Percentiles rank a stretch among this genome's conserved stretches.
phyloP scores from a whole-genome alignment of 371 early-diverging fungal genomes.

The Zychaea mexicana region DNA sequence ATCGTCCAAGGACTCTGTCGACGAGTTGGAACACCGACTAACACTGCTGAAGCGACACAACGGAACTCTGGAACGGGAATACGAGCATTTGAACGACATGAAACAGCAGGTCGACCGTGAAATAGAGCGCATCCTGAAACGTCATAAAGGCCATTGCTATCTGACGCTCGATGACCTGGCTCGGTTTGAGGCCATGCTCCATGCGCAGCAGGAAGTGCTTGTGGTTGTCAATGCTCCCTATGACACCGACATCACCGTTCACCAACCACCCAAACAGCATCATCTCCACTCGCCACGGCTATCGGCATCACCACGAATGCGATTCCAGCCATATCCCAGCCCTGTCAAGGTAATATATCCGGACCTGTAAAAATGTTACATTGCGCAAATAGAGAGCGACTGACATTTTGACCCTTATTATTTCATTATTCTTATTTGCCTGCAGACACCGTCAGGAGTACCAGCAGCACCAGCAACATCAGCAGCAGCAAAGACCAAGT shows the following conservation, averaged over 20 bases:
- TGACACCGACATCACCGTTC: slow-evolving; percentile 37
- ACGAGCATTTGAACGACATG: slow-evolving; percentile 20
- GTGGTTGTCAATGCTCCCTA: slow-evolving; percentile 42
- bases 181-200: slow-evolving; percentile 28
- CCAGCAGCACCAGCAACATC: no score
- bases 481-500: slow-evolving; percentile 19
- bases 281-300: background rate
- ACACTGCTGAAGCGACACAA: slow-evolving; percentile 28
- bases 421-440: background rate
- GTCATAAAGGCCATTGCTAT: slow-evolving; percentile 35
- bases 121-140: slow-evolving; percentile 31
- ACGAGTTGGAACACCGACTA: slow-evolving; percentile 32
- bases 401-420: background rate
- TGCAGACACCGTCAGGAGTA: no score
- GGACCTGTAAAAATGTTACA: background rate
- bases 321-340: background rate
- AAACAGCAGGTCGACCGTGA: slow-evolving; percentile 37
- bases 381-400: background rate
- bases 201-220: slow-evolving; percentile 29
- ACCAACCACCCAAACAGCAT: slow-evolving; percentile 15
- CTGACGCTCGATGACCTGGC: slow-evolving; percentile 38
- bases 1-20: background rate
- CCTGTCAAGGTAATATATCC: slow-evolving; percentile 5
- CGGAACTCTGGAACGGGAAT: slow-evolving; percentile 30
- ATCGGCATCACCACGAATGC: background rate